phyloP scores from a whole-genome alignment of 1,284 basidiomycete genomes.

The Xerocomus amazonicus region DNA sequence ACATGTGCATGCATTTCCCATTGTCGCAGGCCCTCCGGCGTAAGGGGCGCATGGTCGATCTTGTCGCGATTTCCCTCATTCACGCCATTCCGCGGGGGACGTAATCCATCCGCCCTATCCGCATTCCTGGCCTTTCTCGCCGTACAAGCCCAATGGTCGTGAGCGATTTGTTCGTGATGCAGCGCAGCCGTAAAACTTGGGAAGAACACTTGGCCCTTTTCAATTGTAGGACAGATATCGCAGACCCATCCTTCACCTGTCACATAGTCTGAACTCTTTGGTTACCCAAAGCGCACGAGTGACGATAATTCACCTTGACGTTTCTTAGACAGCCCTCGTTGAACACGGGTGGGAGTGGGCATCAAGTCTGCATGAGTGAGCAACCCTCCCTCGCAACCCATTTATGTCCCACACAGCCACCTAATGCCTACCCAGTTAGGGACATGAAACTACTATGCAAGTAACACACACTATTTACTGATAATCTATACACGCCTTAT shows the following conservation, averaged over 20 bases:
- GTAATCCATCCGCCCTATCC: neutral
- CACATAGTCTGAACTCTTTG: slow-evolving; percentile 3
- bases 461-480: too few relatives aligned
- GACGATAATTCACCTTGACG: slow-evolving; percentile 19
- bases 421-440: neutral
- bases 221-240: slow-evolving; percentile 13
- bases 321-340: slow-evolving; percentile 21
- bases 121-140: slow-evolving; percentile 16
- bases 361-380: slow-evolving; percentile 16
- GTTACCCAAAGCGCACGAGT: neutral
- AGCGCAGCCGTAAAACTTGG: slow-evolving; percentile 18
- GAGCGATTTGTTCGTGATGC: slow-evolving; percentile 18
- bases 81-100: slow-evolving; percentile 1
- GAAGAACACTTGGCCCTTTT: slow-evolving; percentile 15
- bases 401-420: slow-evolving; percentile 22
- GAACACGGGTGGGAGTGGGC: slow-evolving; percentile 21
- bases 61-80: slow-evolving; percentile 18
- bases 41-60: slow-evolving; percentile 28
- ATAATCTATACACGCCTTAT: neutral
- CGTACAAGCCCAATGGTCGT: slow-evolving; percentile 22
- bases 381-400: slow-evolving; percentile 13
- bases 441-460: too few relatives aligned
- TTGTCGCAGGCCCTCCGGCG: slow-evolving; percentile 40
- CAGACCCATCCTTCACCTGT: slow-evolving; percentile 26
- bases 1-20: slow-evolving; percentile 51